Base-by-base conservation (phyloP, 2,329 filamentous ascomycete genomes). In the Fusarium compactum region DNA sequence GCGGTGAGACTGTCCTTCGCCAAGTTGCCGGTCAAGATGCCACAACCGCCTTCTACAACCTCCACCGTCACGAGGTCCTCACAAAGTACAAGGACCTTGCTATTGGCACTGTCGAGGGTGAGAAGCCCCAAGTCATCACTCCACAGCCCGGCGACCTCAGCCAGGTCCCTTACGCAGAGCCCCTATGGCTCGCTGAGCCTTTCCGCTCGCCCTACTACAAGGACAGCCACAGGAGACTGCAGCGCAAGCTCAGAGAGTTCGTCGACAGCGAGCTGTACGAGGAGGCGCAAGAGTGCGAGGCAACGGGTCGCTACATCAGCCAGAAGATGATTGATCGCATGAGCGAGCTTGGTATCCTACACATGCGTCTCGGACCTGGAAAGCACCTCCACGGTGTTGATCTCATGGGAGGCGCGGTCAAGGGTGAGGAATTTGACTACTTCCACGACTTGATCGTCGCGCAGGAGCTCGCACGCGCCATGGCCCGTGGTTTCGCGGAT, bases 51-150 rank as follows among this genome's bases (percentile, higher is more conserved):
- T 97, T 97, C 81, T 97, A 97, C 87, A 97, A 97, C 84, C 89
- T 97, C 56, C 94, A 97, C 82, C 86, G 94, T 27, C 93, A 97
- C 74, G 94, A 97, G 81, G 92, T 97, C n/a, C 86, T 97, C 14
- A 84, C 90, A 65, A 94, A 94, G 79, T 97, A 97, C 84, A 82
- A 86, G 48, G 85, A 88, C 74, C 86, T 97, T 20, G 91, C 88
- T 80, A 87, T 97, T 74, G 94, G 94, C 76, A 92, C 89, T 16
- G 80, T 97, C 77, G 83, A 89, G 71, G 91, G 89, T 80, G 93
- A 97, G 83, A 90, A 86, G 76, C 86, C 93, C 22, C 88, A 94
- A 77, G 88, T 96, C 73, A 85, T 94, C 68, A 88, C 89, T 22
- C 89, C 88, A 3, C 81, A 89, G 76, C 84, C 89, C 12, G 93